Conservation (phyloP, 768 basidiomycete genomes). For the Kwoniella sp. region DNA sequence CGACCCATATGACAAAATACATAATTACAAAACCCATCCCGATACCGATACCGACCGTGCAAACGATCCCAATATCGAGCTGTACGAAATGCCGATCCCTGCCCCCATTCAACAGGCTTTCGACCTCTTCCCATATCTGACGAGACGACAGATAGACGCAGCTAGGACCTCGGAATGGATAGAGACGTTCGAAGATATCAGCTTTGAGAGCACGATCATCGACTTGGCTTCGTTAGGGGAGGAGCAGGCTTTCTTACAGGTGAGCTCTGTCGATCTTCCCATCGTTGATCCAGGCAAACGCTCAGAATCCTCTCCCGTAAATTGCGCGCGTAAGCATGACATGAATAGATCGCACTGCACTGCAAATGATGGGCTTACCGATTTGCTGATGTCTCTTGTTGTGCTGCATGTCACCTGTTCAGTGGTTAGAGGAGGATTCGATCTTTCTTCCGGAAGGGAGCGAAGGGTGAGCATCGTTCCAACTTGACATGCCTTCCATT, state of each 20-base stretch:
- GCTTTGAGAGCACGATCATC: slow-evolving; percentile 32
- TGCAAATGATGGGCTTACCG: no score
- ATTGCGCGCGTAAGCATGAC: neutral
- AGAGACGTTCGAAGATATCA: slow-evolving; percentile 31
- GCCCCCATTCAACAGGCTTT: slow-evolving; percentile 2
- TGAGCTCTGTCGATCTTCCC: slow-evolving; percentile 18
- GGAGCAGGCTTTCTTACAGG: slow-evolving; percentile 40
- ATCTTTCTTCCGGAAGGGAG: slow-evolving; percentile 49
- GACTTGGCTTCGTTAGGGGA: slow-evolving; percentile 40
- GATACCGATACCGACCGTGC: no score
- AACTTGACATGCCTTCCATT: slow-evolving; percentile 4
- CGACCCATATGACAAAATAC: neutral
- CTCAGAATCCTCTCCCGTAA: no score
- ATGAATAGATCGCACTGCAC: no score
- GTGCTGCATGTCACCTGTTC: no score
- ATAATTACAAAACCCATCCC: neutral
- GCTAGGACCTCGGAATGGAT: slow-evolving; percentile 45
- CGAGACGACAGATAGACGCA: slow-evolving; percentile 34
- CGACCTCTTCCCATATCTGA: slow-evolving; percentile 26
- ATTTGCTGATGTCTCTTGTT: no score
- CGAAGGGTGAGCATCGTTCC: slow-evolving; percentile 23
- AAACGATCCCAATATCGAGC: no score
- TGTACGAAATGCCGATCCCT: slow-evolving; percentile 33
- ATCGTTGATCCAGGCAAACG: no score
- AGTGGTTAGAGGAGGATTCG: slow-evolving; percentile 49